Conservation (phyloP, 805 yeast genomes). For the Cyberlindnera americana region DNA sequence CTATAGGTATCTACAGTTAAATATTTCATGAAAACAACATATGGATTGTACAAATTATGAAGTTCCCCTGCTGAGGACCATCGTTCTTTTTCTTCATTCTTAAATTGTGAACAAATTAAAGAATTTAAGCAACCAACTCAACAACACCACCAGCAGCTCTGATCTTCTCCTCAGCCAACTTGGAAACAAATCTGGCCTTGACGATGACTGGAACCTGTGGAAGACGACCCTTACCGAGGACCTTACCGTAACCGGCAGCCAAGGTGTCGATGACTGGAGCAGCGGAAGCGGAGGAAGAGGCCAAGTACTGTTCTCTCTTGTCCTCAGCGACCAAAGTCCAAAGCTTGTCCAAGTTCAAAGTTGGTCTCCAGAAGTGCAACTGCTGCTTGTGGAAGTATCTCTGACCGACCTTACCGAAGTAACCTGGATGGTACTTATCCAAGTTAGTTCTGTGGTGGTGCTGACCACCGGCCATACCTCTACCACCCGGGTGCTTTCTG, state of each 20-base stretch:
- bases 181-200: slow-evolving; percentile 98
- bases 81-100: slow-evolving; percentile 8
- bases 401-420: slow-evolving; percentile 99
- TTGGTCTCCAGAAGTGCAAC: slow-evolving; percentile 96
- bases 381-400: slow-evolving; percentile 97
- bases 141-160: slow-evolving; percentile 99
- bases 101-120: slow-evolving; percentile 6
- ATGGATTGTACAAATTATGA: slow-evolving; percentile 14
- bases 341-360: slow-evolving; percentile 95
- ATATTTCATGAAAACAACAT: slow-evolving; percentile 9
- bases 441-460: slow-evolving; percentile 99
- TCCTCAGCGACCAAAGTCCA: slow-evolving; percentile 96
- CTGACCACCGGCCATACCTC: slow-evolving; percentile 99
- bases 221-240: slow-evolving; percentile 97
- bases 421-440: slow-evolving; percentile 99
- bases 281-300: slow-evolving; percentile 77
- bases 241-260: slow-evolving; percentile 99
- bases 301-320: slow-evolving; percentile 90
- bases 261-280: slow-evolving; percentile 99
- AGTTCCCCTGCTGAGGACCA: slow-evolving; percentile 12
- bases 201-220: slow-evolving; percentile 98
- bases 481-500: slow-evolving; percentile 99
- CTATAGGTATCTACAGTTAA: background rate
- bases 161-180: slow-evolving; percentile 99
- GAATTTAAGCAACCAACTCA: slow-evolving; percentile 90